These are phyloP conservation scores for Tetradesmus obliquus DNA, from an alignment of 139 green algal species.

Conservation along the genomic window DNA sequence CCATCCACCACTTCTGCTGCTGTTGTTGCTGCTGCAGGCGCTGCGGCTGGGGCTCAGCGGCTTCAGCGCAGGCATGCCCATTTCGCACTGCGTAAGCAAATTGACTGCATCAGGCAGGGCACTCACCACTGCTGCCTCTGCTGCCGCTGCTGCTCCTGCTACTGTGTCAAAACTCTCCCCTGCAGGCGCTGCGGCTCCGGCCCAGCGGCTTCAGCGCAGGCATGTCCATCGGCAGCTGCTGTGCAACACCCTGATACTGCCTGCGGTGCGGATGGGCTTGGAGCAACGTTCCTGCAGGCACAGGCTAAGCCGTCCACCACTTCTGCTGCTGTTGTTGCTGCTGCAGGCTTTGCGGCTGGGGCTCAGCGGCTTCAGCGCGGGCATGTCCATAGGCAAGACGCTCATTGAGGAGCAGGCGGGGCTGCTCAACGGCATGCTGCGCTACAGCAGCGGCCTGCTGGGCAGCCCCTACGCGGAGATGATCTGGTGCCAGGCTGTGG, in stretches of 20 bases:
- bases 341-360: slow-evolving; percentile 20
- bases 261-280: too few relatives aligned
- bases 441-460: slow-evolving; percentile 29
- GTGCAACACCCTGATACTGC: too few relatives aligned
- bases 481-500: slow-evolving; percentile 44
- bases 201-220: not conserved
- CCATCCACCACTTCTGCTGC: not conserved
- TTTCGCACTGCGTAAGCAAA: not conserved
- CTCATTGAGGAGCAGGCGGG: slow-evolving; percentile 47
- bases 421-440: slow-evolving; percentile 25
- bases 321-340: not conserved
- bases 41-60: too few relatives aligned
- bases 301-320: too few relatives aligned
- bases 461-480: slow-evolving; percentile 40
- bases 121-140: too few relatives aligned
- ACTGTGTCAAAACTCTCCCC: not conserved
- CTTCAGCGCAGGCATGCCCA: not conserved
- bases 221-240: not conserved
- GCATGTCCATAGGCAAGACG: slow-evolving; percentile 25
- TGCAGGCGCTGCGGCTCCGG: not conserved
- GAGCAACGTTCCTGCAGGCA: not conserved
- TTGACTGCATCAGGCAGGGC: too few relatives aligned
- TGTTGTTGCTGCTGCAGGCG: not conserved
- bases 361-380: slow-evolving; percentile 23
- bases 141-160: not conserved